These are phyloP conservation scores for Baorangia bicolor DNA, from an alignment of 768 basidiomycete species.

Conservation along the genomic window DNA sequence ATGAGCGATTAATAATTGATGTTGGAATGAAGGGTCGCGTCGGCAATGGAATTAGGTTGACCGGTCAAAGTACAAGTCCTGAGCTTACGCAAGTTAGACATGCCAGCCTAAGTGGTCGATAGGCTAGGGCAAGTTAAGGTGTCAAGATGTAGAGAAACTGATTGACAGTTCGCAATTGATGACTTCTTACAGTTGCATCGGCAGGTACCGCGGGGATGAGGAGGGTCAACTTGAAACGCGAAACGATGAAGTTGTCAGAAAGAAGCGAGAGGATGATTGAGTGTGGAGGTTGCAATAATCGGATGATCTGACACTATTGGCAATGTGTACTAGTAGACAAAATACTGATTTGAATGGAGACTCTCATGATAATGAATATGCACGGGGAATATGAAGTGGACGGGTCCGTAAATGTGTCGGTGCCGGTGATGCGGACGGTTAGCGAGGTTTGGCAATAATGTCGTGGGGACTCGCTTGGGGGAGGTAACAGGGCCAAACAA, in stretches of 20 bases:
- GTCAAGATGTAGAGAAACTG: background rate
- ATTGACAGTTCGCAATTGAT: background rate
- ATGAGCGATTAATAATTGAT: background rate
- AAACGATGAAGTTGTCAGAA: background rate
- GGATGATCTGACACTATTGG: background rate
- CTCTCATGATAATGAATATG: slow-evolving; percentile 8
- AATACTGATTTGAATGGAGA: too few relatives aligned
- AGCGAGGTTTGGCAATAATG: background rate
- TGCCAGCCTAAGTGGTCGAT: too few relatives aligned
- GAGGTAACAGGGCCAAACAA: background rate
- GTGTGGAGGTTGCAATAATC: too few relatives aligned
- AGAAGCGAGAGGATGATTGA: background rate
- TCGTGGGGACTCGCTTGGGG: background rate
- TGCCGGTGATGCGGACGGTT: background rate
- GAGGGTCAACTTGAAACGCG: background rate
- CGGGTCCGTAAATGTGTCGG: slow-evolving; percentile 9
- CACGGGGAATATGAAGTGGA: background rate
- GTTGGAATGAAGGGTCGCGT: slow-evolving; percentile 12
- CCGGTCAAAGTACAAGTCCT: background rate
- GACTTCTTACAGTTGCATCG: background rate
- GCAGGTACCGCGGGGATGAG: background rate
- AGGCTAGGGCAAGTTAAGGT: background rate
- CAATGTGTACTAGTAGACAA: too few relatives aligned
- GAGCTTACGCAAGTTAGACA: background rate
- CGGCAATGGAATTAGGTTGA: slow-evolving; percentile 2